Evolutionary conservation across 2,329 filamentous ascomycete genomes (phyloP).

Genomic region (Aspergillus fijiensis): DNA sequence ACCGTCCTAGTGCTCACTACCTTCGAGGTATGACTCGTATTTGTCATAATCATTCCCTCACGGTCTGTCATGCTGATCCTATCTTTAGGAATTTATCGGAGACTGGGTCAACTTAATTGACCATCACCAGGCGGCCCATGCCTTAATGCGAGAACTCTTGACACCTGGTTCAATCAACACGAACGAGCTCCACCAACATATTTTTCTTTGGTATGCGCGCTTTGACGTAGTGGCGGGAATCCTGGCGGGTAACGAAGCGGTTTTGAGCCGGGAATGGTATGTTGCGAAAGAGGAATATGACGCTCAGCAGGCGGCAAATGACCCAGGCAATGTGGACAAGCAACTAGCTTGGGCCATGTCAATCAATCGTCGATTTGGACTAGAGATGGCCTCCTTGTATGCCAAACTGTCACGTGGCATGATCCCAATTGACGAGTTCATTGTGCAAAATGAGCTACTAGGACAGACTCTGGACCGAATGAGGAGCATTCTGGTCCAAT

Average conservation of each 20-base stretch:
- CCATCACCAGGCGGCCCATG: slow-evolving; percentile 85
- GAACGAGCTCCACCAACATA: slow-evolving; percentile 67
- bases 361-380: slow-evolving; percentile 68
- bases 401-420: slow-evolving; percentile 65
- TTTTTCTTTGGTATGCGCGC: slow-evolving; percentile 84
- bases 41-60: not conserved
- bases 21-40: slow-evolving; percentile 68
- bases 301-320: slow-evolving; percentile 55
- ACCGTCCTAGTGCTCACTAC: slow-evolving; percentile 90
- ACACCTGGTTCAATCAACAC: slow-evolving; percentile 72
- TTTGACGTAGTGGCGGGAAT: slow-evolving; percentile 85
- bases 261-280: slow-evolving; percentile 78
- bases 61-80: not conserved
- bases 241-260: slow-evolving; percentile 74
- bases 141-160: slow-evolving; percentile 75
- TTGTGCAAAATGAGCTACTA: slow-evolving; percentile 58
- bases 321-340: slow-evolving; percentile 64
- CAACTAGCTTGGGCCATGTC: slow-evolving; percentile 68
- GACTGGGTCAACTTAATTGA: slow-evolving; percentile 94
- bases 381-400: slow-evolving; percentile 78
- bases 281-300: slow-evolving; percentile 63
- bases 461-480: slow-evolving; percentile 44
- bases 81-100: slow-evolving; percentile 77
- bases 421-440: slow-evolving; percentile 65
- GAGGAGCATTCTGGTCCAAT: slow-evolving; percentile 57